phyloP scores from a whole-genome alignment of 1,284 basidiomycete genomes.

The Apiotrichum akiyoshidainum region DNA sequence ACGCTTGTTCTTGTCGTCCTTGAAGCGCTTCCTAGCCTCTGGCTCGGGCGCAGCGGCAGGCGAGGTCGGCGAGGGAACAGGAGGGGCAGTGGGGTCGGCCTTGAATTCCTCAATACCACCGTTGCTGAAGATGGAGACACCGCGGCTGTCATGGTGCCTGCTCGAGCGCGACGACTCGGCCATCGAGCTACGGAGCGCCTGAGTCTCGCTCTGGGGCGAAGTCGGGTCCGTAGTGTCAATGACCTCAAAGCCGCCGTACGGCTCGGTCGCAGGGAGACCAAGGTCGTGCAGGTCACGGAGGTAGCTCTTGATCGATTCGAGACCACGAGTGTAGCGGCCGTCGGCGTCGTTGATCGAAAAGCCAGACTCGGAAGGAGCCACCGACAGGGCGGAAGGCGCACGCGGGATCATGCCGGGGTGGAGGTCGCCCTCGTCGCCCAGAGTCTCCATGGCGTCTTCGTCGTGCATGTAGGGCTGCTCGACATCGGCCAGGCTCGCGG shows the following conservation, averaged over 20 bases:
- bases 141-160: constrained; percentile 13
- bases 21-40: constrained; percentile 72
- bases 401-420: constrained; percentile 4
- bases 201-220: neutral
- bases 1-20: constrained; percentile 78
- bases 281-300: constrained; percentile 92
- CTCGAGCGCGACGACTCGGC: constrained; percentile 13
- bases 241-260: constrained; percentile 46
- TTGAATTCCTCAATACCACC: neutral
- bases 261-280: constrained; percentile 42
- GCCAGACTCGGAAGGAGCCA: constrained; percentile 21
- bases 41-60: neutral
- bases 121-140: constrained; percentile 24
- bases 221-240: constrained; percentile 15
- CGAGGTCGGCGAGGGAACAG: neutral
- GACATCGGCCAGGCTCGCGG: constrained; percentile 17
- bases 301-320: constrained; percentile 90
- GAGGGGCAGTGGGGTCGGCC: neutral
- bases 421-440: constrained; percentile 17
- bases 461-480: constrained; percentile 1
- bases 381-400: constrained; percentile 16
- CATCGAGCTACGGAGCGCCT: constrained; percentile 11
- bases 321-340: constrained; percentile 53
- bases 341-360: constrained; percentile 25
- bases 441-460: constrained; percentile 21